Conservation (phyloP, 768 basidiomycete genomes). For the Lyophyllum atratum region DNA sequence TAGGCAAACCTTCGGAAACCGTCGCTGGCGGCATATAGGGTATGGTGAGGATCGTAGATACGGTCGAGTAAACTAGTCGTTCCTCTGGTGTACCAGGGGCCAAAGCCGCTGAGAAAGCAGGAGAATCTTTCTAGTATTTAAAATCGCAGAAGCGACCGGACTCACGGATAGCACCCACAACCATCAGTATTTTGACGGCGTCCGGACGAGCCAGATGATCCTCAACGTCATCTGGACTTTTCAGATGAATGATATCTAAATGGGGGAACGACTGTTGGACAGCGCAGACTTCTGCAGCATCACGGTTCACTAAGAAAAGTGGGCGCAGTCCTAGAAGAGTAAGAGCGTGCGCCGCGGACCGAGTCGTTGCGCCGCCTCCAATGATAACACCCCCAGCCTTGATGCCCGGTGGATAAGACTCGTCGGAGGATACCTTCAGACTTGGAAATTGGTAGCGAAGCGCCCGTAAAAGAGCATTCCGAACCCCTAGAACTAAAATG, state of each 20-base stretch:
- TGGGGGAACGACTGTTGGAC: constrained; percentile 28
- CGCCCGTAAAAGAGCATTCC: constrained; percentile 32
- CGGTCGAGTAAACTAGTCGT: constrained; percentile 34
- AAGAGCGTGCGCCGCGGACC: constrained; percentile 40
- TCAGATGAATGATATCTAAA: constrained; percentile 31
- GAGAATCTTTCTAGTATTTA: background rate
- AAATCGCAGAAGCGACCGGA: background rate
- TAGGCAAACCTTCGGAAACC: constrained; percentile 20
- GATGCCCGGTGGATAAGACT: constrained; percentile 17
- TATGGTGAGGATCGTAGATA: constrained; percentile 29
- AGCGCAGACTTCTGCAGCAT: constrained; percentile 28
- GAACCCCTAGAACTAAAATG: constrained; percentile 30
- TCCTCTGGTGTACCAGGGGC: constrained; percentile 29
- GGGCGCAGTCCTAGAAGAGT: constrained; percentile 60
- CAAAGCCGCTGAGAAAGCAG: constrained; percentile 21
- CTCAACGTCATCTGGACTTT: constrained; percentile 30
- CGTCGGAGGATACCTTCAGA: constrained; percentile 17
- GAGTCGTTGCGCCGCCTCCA: constrained; percentile 40
- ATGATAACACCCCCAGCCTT: constrained; percentile 33
- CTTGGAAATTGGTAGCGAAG: constrained; percentile 26
- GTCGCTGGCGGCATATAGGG: constrained; percentile 24
- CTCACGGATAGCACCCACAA: constrained; percentile 38
- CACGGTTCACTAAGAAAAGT: constrained; percentile 34
- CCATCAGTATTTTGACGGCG: constrained; percentile 28
- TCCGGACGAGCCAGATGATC: constrained; percentile 23